Conservation (phyloP, 202 grass and related monocot genomes). For the Schoenoplectus tabernaemontani region DNA sequence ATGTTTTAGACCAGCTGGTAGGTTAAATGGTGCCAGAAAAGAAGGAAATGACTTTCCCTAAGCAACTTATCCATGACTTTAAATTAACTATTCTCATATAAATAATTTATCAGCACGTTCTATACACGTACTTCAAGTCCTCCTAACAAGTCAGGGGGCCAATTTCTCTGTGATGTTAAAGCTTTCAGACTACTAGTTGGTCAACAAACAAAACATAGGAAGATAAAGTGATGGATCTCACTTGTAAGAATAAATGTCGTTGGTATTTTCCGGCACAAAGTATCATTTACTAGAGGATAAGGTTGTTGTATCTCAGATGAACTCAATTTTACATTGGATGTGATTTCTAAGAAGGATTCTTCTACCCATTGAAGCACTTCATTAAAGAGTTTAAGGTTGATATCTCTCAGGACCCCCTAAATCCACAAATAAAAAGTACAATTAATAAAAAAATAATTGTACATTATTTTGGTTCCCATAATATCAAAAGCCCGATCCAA, state of each 20-base stretch:
- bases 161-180: neutral
- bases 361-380: slow-evolving; percentile 65
- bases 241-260: slow-evolving; percentile 67
- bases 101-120: no score
- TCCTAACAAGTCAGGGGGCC: neutral
- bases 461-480: neutral
- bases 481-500: neutral
- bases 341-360: slow-evolving; percentile 42
- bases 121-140: neutral
- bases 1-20: neutral
- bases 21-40: neutral
- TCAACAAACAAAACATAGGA: neutral
- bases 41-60: neutral
- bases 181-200: neutral
- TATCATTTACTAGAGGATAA: slow-evolving; percentile 52
- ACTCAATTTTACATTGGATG: slow-evolving; percentile 10
- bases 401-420: slow-evolving; percentile 59
- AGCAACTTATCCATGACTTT: no score
- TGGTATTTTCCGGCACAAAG: slow-evolving; percentile 58
- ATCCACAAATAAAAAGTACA: neutral
- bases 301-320: slow-evolving; percentile 43
- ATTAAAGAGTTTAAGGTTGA: slow-evolving; percentile 71
- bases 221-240: slow-evolving; percentile 22
- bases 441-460: neutral
- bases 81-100: no score